Conservation (phyloP, 495 filamentous ascomycete genomes). For the Aspergillus coremiiformis region DNA sequence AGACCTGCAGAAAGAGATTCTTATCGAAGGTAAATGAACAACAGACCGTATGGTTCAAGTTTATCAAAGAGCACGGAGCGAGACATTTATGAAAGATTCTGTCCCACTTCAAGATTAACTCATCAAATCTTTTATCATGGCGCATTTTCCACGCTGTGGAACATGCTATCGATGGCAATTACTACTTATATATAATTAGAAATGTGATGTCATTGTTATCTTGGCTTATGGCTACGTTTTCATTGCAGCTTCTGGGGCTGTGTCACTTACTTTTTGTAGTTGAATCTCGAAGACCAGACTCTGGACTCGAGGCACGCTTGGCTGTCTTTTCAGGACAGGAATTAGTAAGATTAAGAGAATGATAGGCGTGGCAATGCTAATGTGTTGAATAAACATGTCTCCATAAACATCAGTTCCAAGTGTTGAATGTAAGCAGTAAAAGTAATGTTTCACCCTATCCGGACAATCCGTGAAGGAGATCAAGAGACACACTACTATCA, state of each 20-base stretch:
- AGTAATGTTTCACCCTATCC: not conserved
- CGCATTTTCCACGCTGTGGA: not conserved
- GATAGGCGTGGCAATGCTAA: not conserved
- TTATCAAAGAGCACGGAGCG: not conserved
- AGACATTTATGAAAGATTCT: not conserved
- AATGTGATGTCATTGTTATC: too few species aligned
- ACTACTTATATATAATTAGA: too few species aligned
- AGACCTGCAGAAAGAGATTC: slow-evolving; percentile 11
- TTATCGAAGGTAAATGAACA: slow-evolving; percentile 8
- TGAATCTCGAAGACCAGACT: too few species aligned
- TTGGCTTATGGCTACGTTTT: not conserved
- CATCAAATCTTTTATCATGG: not conserved
- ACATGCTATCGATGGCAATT: not conserved
- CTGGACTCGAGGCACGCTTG: too few species aligned
- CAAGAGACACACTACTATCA: too few species aligned
- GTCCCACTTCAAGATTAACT: not conserved
- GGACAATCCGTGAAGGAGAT: too few species aligned
- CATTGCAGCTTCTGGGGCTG: not conserved
- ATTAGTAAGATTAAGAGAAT: not conserved
- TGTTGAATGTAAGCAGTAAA: not conserved
- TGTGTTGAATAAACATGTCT: not conserved
- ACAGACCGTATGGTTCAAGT: not conserved
- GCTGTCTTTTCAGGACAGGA: not conserved
- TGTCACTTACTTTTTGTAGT: not conserved
- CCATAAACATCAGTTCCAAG: not conserved